These are phyloP conservation scores for Coccomyxa sp. DNA, from an alignment of 139 green algal genomes.

Conservation along the genomic window DNA sequence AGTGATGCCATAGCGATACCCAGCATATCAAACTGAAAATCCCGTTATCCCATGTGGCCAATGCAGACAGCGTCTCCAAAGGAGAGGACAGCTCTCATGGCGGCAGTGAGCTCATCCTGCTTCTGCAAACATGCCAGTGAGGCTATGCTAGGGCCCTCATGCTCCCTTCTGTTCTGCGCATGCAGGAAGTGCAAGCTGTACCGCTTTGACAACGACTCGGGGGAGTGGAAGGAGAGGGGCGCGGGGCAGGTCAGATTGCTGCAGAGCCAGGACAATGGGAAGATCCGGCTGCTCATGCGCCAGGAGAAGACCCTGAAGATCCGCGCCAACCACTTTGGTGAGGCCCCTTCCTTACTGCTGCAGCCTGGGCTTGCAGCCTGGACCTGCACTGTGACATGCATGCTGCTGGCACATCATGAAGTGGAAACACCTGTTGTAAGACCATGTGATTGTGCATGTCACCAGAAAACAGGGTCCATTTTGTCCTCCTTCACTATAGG, in stretches of 20 bases:
- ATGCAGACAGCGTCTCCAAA: not conserved
- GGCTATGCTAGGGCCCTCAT: not conserved
- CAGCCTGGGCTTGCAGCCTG: no score
- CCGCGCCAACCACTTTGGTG: conserved; percentile 91
- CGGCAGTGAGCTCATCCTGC: no score
- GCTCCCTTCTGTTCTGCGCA: not conserved
- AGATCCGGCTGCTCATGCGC: conserved; percentile 93
- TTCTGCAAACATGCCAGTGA: not conserved
- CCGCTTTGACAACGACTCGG: conserved; percentile 86
- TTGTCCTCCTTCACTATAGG: no score
- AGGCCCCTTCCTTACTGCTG: no score
- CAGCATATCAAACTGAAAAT: no score
- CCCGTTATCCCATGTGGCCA: no score
- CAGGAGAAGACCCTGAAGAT: conserved; percentile 99
- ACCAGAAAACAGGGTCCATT: no score
- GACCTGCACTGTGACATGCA: no score
- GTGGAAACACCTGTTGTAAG: no score
- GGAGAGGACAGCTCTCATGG: not conserved
- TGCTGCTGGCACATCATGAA: no score
- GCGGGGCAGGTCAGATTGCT: conserved; percentile 87
- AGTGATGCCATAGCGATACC: no score
- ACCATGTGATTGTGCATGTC: no score
- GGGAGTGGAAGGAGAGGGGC: conserved; percentile 98
- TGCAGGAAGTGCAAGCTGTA: conserved; percentile 98
- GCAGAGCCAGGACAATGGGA: conserved; percentile 89